These are phyloP conservation scores for Colletotrichum siamense DNA, from an alignment of 2,329 filamentous ascomycete species.

Conservation along the genomic window DNA sequence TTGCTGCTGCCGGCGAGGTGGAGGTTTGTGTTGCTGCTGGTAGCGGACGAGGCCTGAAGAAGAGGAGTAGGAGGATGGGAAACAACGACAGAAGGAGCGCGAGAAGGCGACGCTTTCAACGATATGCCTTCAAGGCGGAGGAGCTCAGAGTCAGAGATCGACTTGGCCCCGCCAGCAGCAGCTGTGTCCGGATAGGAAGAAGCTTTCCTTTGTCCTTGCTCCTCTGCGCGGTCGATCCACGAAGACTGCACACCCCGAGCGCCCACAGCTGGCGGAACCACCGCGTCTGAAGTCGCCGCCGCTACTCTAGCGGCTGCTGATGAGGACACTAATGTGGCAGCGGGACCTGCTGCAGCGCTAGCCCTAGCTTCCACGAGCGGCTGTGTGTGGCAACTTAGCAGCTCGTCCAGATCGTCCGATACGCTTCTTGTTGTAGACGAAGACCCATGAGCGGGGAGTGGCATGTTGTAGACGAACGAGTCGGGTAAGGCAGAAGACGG, in stretches of 20 bases:
- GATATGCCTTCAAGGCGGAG: conserved; percentile 52
- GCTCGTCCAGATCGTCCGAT: conserved; percentile 24
- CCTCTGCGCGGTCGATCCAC: conserved; percentile 17
- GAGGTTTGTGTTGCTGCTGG: conserved; percentile 29
- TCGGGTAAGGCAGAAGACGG: conserved; percentile 8
- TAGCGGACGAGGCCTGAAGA: conserved; percentile 34
- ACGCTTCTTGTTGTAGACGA: conserved; percentile 15
- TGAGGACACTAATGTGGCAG: conserved; percentile 18
- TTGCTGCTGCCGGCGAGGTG: conserved; percentile 26
- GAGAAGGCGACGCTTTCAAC: conserved; percentile 34
- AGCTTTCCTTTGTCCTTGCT: conserved; percentile 21
- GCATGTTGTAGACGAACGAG: conserved; percentile 23
- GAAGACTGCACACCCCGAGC: conserved; percentile 12
- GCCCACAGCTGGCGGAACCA: conserved; percentile 8
- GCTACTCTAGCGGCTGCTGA: conserved; percentile 15
- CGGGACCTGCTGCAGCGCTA: conserved; percentile 23
- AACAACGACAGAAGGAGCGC: conserved; percentile 21
- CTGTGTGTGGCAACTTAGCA: conserved; percentile 20
- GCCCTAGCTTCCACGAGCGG: conserved; percentile 16
- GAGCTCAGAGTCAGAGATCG: conserved; percentile 55
- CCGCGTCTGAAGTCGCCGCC: conserved; percentile 3
- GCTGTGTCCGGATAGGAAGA: conserved; percentile 23
- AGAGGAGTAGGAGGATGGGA: conserved; percentile 22
- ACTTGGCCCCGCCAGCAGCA: conserved; percentile 26
- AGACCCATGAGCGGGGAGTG: conserved; percentile 16